Evolutionary conservation across 768 basidiomycete species (phyloP).

Genomic region (Multifurca ochricompacta): DNA sequence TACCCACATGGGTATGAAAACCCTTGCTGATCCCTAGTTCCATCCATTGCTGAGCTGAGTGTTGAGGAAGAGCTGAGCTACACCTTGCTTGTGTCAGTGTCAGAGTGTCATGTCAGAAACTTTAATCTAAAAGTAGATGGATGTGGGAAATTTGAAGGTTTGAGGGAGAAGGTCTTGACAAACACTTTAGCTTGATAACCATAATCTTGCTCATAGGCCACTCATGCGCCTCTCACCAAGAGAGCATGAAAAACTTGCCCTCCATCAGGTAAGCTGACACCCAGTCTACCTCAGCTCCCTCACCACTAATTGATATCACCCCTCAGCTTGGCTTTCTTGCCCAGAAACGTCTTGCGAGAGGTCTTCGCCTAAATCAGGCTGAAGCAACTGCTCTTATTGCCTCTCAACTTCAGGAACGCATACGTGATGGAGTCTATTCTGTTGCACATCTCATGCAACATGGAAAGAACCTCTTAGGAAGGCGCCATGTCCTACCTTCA

Average conservation of each 20-base stretch:
- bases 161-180: no score
- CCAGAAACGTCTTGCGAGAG: slow-evolving; percentile 92
- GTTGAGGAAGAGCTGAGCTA: no score
- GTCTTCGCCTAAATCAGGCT: slow-evolving; percentile 74
- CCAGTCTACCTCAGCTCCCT: slow-evolving; percentile 24
- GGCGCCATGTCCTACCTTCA: slow-evolving; percentile 80
- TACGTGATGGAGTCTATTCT: slow-evolving; percentile 80
- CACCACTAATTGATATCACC: background rate
- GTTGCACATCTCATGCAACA: slow-evolving; percentile 91
- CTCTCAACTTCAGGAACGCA: slow-evolving; percentile 86
- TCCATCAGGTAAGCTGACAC: slow-evolving; percentile 48
- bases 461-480: slow-evolving; percentile 82
- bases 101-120: no score
- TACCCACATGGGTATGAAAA: no score
- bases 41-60: no score
- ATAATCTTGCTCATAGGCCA: no score
- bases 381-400: slow-evolving; percentile 90
- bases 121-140: no score
- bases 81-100: no score
- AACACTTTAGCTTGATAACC: no score
- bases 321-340: slow-evolving; percentile 79
- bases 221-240: slow-evolving; percentile 71
- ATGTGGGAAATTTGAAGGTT: no score
- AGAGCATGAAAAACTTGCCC: slow-evolving; percentile 65
- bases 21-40: no score